phyloP scores from a whole-genome alignment of 1,139 yeast genomes.

The Yamadazyma membranifaciens region DNA sequence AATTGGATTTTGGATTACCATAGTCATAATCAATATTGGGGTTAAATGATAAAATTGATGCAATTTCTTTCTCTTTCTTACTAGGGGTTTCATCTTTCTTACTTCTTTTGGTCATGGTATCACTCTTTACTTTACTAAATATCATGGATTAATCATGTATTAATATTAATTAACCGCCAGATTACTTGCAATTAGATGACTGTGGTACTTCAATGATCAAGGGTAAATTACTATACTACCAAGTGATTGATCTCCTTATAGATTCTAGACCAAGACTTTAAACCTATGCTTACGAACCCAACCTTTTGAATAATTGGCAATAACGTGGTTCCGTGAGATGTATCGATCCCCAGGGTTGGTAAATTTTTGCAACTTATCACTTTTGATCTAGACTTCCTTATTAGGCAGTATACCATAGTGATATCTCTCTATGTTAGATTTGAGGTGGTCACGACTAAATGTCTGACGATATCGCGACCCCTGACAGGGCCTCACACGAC shows the following conservation, averaged over 20 bases:
- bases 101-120: neutral
- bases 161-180: no score
- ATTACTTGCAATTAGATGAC: no score
- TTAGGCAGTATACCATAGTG: constrained; percentile 1
- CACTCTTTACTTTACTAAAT: neutral
- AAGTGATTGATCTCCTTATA: no score
- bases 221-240: no score
- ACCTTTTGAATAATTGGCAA: no score
- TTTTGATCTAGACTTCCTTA: constrained; percentile 4
- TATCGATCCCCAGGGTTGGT: neutral
- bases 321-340: no score
- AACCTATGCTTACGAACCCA: no score
- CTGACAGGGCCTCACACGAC: neutral
- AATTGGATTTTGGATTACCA: constrained; percentile 3
- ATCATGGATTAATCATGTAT: no score
- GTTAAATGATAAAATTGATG: constrained; percentile 1
- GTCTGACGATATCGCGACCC: neutral
- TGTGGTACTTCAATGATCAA: no score
- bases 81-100: neutral
- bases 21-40: constrained; percentile 1
- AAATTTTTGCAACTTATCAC: neutral
- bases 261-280: no score
- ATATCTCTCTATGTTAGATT: no score
- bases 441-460: neutral
- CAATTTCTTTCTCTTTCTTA: neutral